Base-by-base conservation (phyloP, 202 grass and related monocot genomes). In the Setaria italica region DNA sequence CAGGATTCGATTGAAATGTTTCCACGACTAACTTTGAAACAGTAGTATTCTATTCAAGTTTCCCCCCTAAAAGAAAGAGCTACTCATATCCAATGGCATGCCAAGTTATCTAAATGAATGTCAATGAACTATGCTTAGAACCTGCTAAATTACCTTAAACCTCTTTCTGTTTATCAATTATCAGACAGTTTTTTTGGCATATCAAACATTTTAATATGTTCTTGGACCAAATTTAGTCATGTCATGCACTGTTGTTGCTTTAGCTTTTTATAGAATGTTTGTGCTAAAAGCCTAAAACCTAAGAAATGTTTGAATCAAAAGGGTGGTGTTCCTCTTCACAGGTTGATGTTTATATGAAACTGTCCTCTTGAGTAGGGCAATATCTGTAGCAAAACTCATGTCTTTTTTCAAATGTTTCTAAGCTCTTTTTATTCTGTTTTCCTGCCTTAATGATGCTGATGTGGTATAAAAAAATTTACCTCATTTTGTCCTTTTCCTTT, bases 31-130 rank as follows among this genome's bases (percentile, higher is more conserved):
- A 15, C 50, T 51, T 37, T 53, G 12, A 16, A 51, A 15, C 48
- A 53, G 32, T 17, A 80, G 34, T 34, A 53, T 51, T 53, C 17
- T 9, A 39, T 53, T 43, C 20, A 2, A 67, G 3, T 21, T 67
- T 80, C 0, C 3, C 6, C 9, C 45, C 16, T 19, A 14, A 41
- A 42, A 71, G 49, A 32, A 74, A 48, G 11, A 82, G 46, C 5
- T 81, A 32, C 55, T 72, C 50, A 6, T 68, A 62, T 80, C 10
- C 30, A 62, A 7, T 63, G 16, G 70, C 7, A 39, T 81, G 35
- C 35, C 70, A 75, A 81, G 51, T 46, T 84, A 76, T 66, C 35
- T 82, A 84, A 75, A 64, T 67, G 15, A 17, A 86, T 68, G 16
- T 67, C 11, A 17, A 86, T 68, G 16, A 65, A 46, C 8, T 29